phyloP scores from a whole-genome alignment of 2,329 filamentous ascomycete genomes.

The Cladorrhinum sp. region DNA sequence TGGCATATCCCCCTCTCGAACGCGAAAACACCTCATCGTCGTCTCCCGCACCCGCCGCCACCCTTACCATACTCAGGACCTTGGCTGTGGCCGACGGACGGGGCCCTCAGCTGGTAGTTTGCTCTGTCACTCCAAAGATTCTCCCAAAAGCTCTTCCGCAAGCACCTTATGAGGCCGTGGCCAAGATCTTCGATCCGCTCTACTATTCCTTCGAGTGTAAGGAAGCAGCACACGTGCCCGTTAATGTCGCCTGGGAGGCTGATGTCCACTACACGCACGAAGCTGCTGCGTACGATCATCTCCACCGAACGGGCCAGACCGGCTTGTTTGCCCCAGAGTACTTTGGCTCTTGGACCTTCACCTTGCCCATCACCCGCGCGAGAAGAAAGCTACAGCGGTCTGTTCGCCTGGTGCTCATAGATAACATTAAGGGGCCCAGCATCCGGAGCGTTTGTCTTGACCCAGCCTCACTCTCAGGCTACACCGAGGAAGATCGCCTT shows the following conservation, averaged over 20 bases:
- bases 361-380: neutral
- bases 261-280: conserved; percentile 10
- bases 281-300: conserved; percentile 10
- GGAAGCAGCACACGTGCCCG: neutral
- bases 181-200: conserved; percentile 12
- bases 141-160: neutral
- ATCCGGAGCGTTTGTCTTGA: neutral
- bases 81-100: conserved; percentile 6
- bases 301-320: neutral
- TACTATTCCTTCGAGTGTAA: conserved; percentile 10
- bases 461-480: neutral
- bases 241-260: neutral
- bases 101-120: conserved; percentile 6
- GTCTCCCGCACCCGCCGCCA: neutral
- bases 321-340: conserved; percentile 5
- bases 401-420: conserved; percentile 9
- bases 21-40: neutral
- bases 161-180: conserved; percentile 4
- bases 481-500: neutral
- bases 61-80: neutral
- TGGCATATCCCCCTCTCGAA: conserved; percentile 1
- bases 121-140: neutral
- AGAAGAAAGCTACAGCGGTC: neutral
- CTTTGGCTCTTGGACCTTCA: conserved; percentile 14
- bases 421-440: conserved; percentile 4